phyloP scores from a whole-genome alignment of 2,329 filamentous ascomycete species.

The Aureobasidium sp. region DNA sequence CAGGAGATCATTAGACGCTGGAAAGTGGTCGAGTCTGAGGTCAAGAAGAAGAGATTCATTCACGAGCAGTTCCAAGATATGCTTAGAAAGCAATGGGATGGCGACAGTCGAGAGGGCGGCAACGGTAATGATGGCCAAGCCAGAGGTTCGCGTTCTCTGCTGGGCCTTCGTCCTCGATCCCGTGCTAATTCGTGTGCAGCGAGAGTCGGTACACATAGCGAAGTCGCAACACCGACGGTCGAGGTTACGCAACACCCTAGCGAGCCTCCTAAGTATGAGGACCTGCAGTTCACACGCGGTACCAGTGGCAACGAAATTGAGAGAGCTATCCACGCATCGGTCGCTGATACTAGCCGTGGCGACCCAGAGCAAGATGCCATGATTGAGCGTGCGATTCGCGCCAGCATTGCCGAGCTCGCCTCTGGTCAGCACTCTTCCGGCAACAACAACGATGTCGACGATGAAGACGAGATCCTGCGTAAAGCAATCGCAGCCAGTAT shows the following conservation, averaged over 20 bases:
- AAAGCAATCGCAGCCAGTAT: constrained; percentile 45
- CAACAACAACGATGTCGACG: constrained; percentile 22
- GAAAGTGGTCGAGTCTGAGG: constrained; percentile 51
- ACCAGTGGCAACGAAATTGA: constrained; percentile 48
- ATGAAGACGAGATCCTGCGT: constrained; percentile 32
- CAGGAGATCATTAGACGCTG: constrained; percentile 58
- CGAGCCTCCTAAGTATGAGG: constrained; percentile 23
- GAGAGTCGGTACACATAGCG: not conserved
- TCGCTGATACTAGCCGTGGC: constrained; percentile 61
- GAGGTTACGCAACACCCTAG: constrained; percentile 20
- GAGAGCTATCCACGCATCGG: constrained; percentile 60
- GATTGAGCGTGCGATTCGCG: constrained; percentile 65
- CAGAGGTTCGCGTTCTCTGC: not conserved
- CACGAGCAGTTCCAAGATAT: constrained; percentile 45
- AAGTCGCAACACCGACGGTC: not conserved
- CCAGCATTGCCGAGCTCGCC: constrained; percentile 56
- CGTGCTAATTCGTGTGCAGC: constrained; percentile 1
- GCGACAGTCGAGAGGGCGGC: constrained; percentile 18
- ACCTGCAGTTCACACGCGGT: constrained; percentile 37
- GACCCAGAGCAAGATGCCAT: constrained; percentile 60
- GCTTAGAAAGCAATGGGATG: constrained; percentile 29
- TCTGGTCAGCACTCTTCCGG: constrained; percentile 14
- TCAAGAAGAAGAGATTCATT: constrained; percentile 49
- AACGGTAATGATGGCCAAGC: not conserved
- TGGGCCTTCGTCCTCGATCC: not conserved